Base-by-base conservation (phyloP, 2,329 filamentous ascomycete genomes). In the Aspergillus neotritici region DNA sequence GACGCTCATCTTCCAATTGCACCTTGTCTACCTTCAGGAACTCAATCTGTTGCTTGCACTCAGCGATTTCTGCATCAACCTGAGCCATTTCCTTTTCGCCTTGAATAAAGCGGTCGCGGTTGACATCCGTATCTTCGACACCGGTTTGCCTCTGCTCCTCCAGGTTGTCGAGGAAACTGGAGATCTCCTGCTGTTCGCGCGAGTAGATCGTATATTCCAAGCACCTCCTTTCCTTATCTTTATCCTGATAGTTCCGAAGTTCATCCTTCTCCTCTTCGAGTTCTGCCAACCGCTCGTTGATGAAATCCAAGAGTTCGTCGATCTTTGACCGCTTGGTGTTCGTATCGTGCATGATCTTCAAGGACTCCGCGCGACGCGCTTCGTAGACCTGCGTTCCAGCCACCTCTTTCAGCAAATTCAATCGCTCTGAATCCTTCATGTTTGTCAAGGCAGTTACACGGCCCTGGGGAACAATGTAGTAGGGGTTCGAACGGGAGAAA, bases 381-480 rank as follows among this genome's bases (percentile, higher is more conserved):
- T 98, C 93, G 68, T 98, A 98, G 34, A 96, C 89, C 59, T 96
- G 89, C 6, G 93, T 98, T 49, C 93, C 93, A 1, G 93, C 93
- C n/a, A 98, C 93, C 62, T 97, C 93, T 68, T 98, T 98, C 49
- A 98, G 71, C 47, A 98, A 73, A 54, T 86, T 90, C 50, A 98
- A 71, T 40, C 93, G 81, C 64, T 96, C 90, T 1, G 83, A 82
- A 65, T 98, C 93, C 67, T 96, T 96, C 93, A 98, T 98, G 65
- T 97, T 98, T 34, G 93, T 98, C 61, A 98, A 75, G 16, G 88
- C 84, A 0, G 93, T 97, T 47, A 98, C 90, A 61, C 93, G 88
- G 41, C 93, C 93, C 66, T 98, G 93, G 0, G 94, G 93, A 2
- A 98, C 94, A 57, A 98, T 98, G 66, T 98, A 98, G 75, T 97